Conservation (phyloP, 2,329 filamentous ascomycete genomes). For the Cercospora berteroae region DNA sequence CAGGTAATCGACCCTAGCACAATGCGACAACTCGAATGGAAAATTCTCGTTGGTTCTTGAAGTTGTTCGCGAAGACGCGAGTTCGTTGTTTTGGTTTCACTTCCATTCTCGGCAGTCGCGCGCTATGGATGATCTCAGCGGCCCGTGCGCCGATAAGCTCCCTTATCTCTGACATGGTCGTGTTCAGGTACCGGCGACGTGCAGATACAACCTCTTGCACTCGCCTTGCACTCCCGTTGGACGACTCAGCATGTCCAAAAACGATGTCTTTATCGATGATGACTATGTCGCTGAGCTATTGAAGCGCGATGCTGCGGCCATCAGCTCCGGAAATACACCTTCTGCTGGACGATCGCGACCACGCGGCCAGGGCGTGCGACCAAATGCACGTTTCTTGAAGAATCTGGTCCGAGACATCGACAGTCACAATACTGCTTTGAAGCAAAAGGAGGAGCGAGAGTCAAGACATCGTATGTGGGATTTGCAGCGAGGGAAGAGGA, state of each 20-base stretch:
- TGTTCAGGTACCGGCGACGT: neutral
- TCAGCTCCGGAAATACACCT: neutral
- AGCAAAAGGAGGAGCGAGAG: slow-evolving; percentile 80
- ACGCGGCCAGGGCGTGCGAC: slow-evolving; percentile 62
- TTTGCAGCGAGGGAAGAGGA: slow-evolving; percentile 40
- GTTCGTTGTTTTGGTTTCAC: neutral
- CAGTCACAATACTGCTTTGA: slow-evolving; percentile 80
- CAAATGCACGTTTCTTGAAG: slow-evolving; percentile 85
- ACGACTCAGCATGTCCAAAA: neutral
- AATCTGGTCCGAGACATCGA: slow-evolving; percentile 87
- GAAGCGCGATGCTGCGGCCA: slow-evolving; percentile 65
- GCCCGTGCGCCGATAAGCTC: slow-evolving; percentile 1
- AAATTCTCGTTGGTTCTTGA: neutral
- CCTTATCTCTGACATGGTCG: neutral
- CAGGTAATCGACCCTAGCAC: too few relatives aligned
- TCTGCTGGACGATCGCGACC: slow-evolving; percentile 13
- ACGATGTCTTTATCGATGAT: slow-evolving; percentile 51
- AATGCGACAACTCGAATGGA: neutral
- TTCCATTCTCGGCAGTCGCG: neutral
- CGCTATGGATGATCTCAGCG: neutral
- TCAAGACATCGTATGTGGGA: slow-evolving; percentile 67
- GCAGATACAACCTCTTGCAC: neutral
- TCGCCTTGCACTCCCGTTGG: neutral
- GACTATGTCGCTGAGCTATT: slow-evolving; percentile 79
- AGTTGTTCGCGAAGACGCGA: neutral